Evolutionary conservation across 768 basidiomycete genomes (phyloP).

Genomic region (Termitomyces sp.): DNA sequence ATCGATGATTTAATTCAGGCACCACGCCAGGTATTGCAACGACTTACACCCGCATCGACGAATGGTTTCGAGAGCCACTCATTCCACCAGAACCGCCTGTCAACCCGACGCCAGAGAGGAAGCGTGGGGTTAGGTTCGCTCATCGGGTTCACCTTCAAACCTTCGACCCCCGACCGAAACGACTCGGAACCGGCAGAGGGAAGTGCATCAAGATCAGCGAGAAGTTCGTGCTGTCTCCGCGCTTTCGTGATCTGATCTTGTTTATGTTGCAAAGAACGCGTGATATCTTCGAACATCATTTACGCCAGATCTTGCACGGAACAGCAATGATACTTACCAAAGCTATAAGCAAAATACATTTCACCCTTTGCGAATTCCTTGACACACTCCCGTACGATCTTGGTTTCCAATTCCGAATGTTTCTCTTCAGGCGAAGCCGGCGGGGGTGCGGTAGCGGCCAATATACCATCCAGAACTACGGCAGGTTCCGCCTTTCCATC

Average conservation of each 20-base stretch:
- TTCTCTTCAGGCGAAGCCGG: slow-evolving; percentile 61
- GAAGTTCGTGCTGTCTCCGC: slow-evolving; percentile 52
- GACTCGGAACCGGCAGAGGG: slow-evolving; percentile 22
- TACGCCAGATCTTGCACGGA: too few species aligned
- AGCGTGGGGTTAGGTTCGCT: slow-evolving; percentile 72
- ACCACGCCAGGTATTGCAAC: background rate
- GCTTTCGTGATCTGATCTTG: slow-evolving; percentile 57
- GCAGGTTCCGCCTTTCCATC: slow-evolving; percentile 41
- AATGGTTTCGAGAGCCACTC: slow-evolving; percentile 82
- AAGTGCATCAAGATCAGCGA: slow-evolving; percentile 56
- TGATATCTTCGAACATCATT: too few species aligned
- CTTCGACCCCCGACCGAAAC: slow-evolving; percentile 8
- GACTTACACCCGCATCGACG: slow-evolving; percentile 76
- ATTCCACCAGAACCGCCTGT: slow-evolving; percentile 96
- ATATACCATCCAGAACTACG: slow-evolving; percentile 50
- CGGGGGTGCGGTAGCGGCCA: slow-evolving; percentile 56
- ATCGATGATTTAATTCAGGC: background rate
- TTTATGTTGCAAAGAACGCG: slow-evolving; percentile 79
- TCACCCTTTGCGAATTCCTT: slow-evolving; percentile 75
- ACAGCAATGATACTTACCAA: slow-evolving; percentile 46
- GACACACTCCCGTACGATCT: slow-evolving; percentile 76
- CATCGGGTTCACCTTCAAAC: slow-evolving; percentile 42
- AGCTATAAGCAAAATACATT: slow-evolving; percentile 88
- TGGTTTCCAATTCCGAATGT: slow-evolving; percentile 73
- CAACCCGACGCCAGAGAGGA: slow-evolving; percentile 89